These are phyloP conservation scores for Aspergillus baeticus DNA, from an alignment of 495 filamentous ascomycete genomes.

Conservation along the genomic window DNA sequence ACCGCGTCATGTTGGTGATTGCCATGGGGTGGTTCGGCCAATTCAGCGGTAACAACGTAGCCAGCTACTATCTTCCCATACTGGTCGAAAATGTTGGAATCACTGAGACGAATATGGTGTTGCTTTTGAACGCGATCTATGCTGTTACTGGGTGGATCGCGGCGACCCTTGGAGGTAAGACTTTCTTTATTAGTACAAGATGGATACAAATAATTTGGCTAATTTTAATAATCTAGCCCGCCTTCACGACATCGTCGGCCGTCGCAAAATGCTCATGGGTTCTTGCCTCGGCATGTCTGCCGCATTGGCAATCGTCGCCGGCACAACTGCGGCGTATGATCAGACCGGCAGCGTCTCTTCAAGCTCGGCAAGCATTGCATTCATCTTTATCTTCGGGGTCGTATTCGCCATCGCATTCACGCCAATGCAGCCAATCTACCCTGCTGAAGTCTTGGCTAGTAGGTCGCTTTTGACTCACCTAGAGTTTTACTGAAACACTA, in stretches of 20 bases:
- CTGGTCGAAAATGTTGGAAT: background rate
- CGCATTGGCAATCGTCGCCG: background rate
- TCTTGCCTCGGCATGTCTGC: background rate
- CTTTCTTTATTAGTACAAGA: no score
- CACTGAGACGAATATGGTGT: background rate
- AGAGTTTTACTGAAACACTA: no score
- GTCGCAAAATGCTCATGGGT: slow-evolving; percentile 1
- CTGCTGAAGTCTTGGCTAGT: background rate
- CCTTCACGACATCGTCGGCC: background rate
- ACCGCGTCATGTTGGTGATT: background rate
- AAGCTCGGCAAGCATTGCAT: background rate
- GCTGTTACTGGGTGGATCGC: background rate
- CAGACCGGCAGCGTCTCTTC: background rate
- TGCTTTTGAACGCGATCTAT: background rate
- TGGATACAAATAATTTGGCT: background rate
- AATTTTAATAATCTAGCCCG: background rate
- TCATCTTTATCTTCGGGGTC: slow-evolving; percentile 1
- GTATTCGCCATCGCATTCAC: background rate
- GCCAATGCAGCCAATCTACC: slow-evolving; percentile 1
- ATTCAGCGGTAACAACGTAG: background rate
- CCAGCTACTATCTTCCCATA: background rate
- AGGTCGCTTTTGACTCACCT: background rate
- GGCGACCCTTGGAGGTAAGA: background rate
- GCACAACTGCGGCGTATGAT: background rate
- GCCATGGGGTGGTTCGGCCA: no score